phyloP scores from a whole-genome alignment of 495 filamentous ascomycete species.

The Bombardia bombarda region DNA sequence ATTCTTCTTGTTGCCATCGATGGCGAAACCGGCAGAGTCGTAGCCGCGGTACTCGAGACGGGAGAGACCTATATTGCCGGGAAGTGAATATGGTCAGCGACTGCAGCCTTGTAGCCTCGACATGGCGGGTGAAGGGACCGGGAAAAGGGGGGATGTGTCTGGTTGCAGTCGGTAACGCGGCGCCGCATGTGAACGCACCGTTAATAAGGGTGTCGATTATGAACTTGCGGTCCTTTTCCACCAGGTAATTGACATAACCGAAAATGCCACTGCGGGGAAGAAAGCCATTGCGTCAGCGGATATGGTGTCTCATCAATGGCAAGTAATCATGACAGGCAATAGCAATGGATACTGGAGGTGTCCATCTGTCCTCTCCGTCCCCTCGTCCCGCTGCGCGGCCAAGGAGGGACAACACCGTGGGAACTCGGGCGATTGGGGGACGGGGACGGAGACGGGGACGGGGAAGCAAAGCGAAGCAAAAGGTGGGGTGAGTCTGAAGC shows the following conservation, averaged over 20 bases:
- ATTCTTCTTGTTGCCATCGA: slow-evolving; percentile 98
- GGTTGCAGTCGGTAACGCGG: not conserved
- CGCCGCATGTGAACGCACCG: slow-evolving; percentile 43
- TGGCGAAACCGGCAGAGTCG: slow-evolving; percentile 90
- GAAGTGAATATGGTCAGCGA: slow-evolving; percentile 16
- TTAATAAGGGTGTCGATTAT: slow-evolving; percentile 95
- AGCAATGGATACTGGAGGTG: no score
- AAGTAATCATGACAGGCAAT: no score
- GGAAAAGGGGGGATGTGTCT: slow-evolving; percentile 2
- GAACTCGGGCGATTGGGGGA: not conserved
- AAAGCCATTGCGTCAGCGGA: not conserved
- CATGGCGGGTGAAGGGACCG: slow-evolving; percentile 5
- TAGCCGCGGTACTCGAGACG: slow-evolving; percentile 95
- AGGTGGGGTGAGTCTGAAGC: slow-evolving; percentile 10
- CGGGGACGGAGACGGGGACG: not conserved
- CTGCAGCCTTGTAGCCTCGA: not conserved
- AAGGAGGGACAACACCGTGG: no score
- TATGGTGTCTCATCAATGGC: no score
- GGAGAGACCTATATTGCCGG: slow-evolving; percentile 50
- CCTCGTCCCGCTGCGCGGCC: no score
- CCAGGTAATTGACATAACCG: slow-evolving; percentile 87
- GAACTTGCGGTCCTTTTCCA: slow-evolving; percentile 93
- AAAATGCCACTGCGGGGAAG: slow-evolving; percentile 78
- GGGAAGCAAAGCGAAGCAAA: not conserved
- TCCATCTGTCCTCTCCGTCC: no score